phyloP scores from a whole-genome alignment of 768 basidiomycete species.

The Clavulina sp. region DNA sequence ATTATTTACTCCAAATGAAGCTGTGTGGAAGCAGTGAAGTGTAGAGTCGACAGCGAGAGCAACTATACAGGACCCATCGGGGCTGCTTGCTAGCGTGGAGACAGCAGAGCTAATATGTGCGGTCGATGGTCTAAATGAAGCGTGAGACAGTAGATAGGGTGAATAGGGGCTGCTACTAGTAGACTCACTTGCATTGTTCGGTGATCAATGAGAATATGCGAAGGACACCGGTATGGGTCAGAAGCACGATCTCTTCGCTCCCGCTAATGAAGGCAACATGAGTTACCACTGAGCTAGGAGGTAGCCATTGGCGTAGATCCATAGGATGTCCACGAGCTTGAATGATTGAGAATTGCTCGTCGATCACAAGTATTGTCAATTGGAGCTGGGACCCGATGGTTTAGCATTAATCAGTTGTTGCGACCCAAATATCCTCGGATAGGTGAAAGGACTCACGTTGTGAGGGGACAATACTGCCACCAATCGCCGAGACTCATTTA shows the following conservation, averaged over 20 bases:
- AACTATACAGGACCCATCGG: not conserved
- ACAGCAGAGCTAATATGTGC: too few relatives aligned
- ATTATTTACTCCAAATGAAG: constrained; percentile 19
- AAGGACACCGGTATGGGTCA: not conserved
- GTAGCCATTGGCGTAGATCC: not conserved
- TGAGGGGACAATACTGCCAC: not conserved
- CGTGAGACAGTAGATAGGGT: too few relatives aligned
- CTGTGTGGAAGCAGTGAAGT: too few relatives aligned
- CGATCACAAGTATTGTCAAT: not conserved
- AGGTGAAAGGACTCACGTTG: not conserved
- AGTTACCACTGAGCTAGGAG: not conserved
- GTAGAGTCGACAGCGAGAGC: not conserved
- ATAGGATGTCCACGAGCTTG: not conserved
- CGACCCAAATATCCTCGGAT: too few relatives aligned
- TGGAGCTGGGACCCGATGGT: not conserved
- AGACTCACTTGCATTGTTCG: not conserved
- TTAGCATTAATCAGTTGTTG: not conserved
- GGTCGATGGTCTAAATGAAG: too few relatives aligned
- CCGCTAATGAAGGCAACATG: not conserved
- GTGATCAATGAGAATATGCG: not conserved
- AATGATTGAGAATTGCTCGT: not conserved
- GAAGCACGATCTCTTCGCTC: not conserved
- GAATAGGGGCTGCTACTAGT: not conserved
- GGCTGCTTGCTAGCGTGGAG: too few relatives aligned
- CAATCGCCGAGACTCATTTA: not conserved